These are phyloP conservation scores for Nepenthes gracilis DNA, from an alignment of 148 eudicot genomes.

Conservation along the genomic window DNA sequence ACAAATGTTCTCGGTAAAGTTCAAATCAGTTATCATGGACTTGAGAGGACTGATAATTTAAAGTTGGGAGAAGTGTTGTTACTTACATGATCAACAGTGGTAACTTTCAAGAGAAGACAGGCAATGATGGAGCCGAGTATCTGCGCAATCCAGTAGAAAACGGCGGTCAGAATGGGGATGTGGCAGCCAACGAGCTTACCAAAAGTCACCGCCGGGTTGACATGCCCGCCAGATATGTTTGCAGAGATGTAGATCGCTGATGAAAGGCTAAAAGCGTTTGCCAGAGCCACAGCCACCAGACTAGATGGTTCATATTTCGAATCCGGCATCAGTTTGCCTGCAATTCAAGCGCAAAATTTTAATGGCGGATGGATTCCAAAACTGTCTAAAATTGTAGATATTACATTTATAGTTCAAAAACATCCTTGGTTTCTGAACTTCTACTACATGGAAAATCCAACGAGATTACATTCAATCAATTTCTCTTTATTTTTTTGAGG, in stretches of 20 bases:
- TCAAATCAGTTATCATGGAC: background rate
- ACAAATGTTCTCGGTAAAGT: too few species aligned
- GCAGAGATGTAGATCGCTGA: slow-evolving; percentile 50
- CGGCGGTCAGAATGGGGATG: slow-evolving; percentile 47
- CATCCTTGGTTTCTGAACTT: too few species aligned
- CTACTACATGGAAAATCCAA: background rate
- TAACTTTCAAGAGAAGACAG: slow-evolving; percentile 51
- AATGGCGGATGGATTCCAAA: too few species aligned
- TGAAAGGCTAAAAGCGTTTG: slow-evolving; percentile 51
- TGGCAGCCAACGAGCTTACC: slow-evolving; percentile 72
- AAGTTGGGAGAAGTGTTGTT: background rate
- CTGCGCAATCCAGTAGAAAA: slow-evolving; percentile 72
- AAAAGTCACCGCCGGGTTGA: slow-evolving; percentile 62
- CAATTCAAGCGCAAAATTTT: background rate
- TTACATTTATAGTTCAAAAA: too few species aligned
- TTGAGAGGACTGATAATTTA: too few species aligned
- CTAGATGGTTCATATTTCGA: slow-evolving; percentile 40
- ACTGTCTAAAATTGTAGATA: too few species aligned
- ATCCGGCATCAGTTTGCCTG: slow-evolving; percentile 46
- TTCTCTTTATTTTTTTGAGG: background rate
- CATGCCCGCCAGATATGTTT: slow-evolving; percentile 49
- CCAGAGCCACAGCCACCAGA: slow-evolving; percentile 49
- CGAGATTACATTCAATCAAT: background rate
- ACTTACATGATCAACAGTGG: slow-evolving; percentile 53
- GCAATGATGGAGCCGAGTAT: slow-evolving; percentile 74